Base-by-base conservation (phyloP, 2,329 filamentous ascomycete genomes). In the Clonostachys solani region DNA sequence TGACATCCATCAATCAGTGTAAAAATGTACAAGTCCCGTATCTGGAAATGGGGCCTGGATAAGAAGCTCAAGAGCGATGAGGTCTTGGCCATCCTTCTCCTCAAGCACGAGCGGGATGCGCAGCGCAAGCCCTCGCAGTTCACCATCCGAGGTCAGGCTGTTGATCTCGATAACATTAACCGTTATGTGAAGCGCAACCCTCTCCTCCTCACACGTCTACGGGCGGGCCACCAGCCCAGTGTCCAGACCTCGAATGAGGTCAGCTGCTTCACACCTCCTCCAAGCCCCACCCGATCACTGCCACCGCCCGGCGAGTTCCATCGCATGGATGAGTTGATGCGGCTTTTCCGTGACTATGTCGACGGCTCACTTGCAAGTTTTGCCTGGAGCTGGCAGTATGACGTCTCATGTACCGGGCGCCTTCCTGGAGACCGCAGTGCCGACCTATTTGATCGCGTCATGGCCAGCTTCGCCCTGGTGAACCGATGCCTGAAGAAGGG, bases 11-110 rank as follows among this genome's bases (percentile, higher is more conserved):
- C 10, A 29, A 16, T 19, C 48, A 69, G 66, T 17, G 64, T 66
- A 46, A 69, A 68, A 53, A 71, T 71, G 65, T 71, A 67, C 56
- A 71, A 71, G 58, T 69, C 67, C 41, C 62, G 67, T 41, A 68
- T 71, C 43, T 66, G 62, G 58, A 64, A 65, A 52, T 71, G 68
- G 68, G 63, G 65, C 6, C 60, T 71, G 40, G 65, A 68, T 45
- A 70, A 70, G 53, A 71, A 71, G 52, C 56, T 71, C 44, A 68
- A 69, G 51, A 63, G 67, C 40, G 63, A 66, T 33, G 68, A 70
- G 48, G 65, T 71, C 5, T 51, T 69, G 19, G 63, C 66, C 45
- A 64, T 70, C 42, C 61, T 71, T 38, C 58, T 64, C 33, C 58
- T 64, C 33, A 66, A 61, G 52, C 52, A 60, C n/a, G 64, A 71